Conservation (phyloP, 306 rosid species). For the Dryas drummondii region DNA sequence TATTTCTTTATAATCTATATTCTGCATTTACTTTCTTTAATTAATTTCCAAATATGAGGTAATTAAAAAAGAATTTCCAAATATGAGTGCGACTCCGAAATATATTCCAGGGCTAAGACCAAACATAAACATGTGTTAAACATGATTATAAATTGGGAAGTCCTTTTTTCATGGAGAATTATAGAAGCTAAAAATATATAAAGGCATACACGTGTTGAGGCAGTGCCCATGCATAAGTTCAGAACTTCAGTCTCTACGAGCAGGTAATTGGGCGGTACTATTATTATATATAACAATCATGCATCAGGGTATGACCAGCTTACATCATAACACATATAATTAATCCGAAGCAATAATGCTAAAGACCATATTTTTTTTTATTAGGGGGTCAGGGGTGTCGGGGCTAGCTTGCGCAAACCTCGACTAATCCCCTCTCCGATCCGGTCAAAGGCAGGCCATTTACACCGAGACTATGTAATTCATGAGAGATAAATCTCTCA, state of each 20-base stretch:
- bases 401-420: no score
- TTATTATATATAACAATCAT: no score
- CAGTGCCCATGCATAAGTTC: constrained; percentile 4
- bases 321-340: no score
- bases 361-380: no score
- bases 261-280: neutral
- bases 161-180: neutral
- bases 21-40: neutral
- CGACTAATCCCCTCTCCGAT: no score
- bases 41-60: neutral
- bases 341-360: no score
- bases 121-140: constrained; percentile 10
- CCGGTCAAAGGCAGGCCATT: no score
- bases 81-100: neutral
- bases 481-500: no score
- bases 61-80: neutral
- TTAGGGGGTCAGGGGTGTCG: no score
- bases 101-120: neutral
- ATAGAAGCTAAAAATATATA: neutral
- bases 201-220: neutral
- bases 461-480: no score
- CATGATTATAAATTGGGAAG: neutral
- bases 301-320: no score
- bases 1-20: neutral
- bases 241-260: constrained; percentile 4